Percentiles rank a stretch among this genome's conserved stretches.
Conservation (phyloP, 164 flowering plant genomes). For the Buxus sempervirens region DNA sequence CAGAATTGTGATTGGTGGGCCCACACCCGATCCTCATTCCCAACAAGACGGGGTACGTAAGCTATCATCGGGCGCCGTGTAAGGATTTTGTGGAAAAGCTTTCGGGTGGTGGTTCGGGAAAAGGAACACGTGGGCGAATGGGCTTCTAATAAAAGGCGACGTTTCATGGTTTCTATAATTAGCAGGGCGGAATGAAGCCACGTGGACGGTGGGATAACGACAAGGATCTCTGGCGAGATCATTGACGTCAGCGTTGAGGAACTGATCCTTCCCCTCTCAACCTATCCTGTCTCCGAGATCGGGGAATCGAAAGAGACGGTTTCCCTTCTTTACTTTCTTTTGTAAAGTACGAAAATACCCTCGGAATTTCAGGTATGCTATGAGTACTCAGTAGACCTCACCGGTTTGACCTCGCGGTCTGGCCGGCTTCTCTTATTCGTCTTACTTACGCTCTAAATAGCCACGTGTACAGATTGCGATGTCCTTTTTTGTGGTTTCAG, state of each 20-base stretch:
- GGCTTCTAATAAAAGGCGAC: slow-evolving; percentile 8
- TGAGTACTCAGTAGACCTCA: too few species aligned
- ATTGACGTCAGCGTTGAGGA: slow-evolving; percentile 17
- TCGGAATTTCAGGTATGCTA: too few species aligned
- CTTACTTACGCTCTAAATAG: too few species aligned
- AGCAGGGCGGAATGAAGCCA: slow-evolving; percentile 7
- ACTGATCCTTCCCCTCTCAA: neutral
- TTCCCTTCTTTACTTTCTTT: neutral
- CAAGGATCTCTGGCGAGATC: slow-evolving; percentile 14
- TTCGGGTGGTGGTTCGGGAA: slow-evolving; percentile 26
- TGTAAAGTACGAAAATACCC: neutral
- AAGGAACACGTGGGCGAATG: slow-evolving; percentile 29
- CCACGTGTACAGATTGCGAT: too few species aligned
- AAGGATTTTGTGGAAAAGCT: neutral
- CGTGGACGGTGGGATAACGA: slow-evolving; percentile 31
- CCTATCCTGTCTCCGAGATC: slow-evolving; percentile 26
- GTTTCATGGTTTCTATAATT: slow-evolving; percentile 13
- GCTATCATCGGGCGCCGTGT: slow-evolving; percentile 13
- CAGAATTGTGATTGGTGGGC: too few species aligned
- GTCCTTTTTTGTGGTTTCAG: too few species aligned
- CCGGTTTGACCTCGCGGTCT: too few species aligned
- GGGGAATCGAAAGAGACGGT: slow-evolving; percentile 5
- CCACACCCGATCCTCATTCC: too few species aligned
- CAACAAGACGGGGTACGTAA: slow-evolving; percentile 23
- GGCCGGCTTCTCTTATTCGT: too few species aligned